Evolutionary conservation across 2,329 filamentous ascomycete genomes (phyloP).

Genomic region (Alternaria sp.): DNA sequence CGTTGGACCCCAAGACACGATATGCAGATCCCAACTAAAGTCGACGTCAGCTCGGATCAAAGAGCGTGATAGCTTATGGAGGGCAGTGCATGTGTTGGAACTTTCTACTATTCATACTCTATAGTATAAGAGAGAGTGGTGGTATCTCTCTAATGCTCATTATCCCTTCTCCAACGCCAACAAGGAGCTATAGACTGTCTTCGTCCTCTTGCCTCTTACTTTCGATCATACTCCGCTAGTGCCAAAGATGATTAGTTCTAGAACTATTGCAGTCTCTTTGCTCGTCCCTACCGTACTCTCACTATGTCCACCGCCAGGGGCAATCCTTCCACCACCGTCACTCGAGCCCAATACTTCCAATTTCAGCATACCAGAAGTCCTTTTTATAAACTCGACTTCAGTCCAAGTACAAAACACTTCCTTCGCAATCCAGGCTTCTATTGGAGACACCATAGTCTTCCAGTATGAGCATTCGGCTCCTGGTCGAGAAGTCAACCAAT

Average conservation of each 20-base stretch:
- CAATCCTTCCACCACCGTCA: conserved; percentile 29
- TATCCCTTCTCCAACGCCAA: neutral
- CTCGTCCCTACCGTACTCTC: conserved; percentile 3
- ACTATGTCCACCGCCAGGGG: conserved; percentile 35
- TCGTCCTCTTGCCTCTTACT: neutral
- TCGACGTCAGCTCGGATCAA: conserved; percentile 2
- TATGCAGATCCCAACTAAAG: conserved; percentile 2
- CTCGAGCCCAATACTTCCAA: conserved; percentile 6
- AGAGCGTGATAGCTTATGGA: neutral
- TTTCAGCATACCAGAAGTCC: conserved; percentile 10
- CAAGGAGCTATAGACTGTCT: neutral
- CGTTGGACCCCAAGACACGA: neutral
- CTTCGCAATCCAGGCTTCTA: conserved; percentile 33
- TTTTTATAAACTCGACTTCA: conserved; percentile 14
- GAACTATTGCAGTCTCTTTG: neutral
- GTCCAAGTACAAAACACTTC: conserved; percentile 22
- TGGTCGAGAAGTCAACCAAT: conserved; percentile 18
- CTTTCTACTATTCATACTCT: neutral
- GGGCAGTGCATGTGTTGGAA: conserved; percentile 1
- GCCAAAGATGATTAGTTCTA: neutral
- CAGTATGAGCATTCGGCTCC: conserved; percentile 26
- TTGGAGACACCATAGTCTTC: conserved; percentile 27
- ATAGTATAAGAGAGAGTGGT: conserved; percentile 3
- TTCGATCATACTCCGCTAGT: neutral
- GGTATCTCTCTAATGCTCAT: neutral